Conservation (phyloP, 1,284 basidiomycete genomes). For the Microbotryum violaceum region DNA sequence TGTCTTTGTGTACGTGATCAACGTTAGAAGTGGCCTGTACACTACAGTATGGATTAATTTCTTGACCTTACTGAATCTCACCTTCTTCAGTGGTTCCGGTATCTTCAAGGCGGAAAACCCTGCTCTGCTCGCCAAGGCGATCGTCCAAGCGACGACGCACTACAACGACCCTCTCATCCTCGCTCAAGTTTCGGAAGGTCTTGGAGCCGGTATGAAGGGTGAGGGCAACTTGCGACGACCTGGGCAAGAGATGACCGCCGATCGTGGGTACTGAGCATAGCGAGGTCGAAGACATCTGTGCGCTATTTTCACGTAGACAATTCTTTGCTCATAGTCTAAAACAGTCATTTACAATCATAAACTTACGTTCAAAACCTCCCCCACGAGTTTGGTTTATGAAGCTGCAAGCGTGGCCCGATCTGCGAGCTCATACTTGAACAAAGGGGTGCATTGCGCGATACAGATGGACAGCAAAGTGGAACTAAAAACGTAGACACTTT, state of each 20-base stretch:
- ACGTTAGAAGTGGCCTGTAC: background rate
- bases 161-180: constrained; percentile 84
- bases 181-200: constrained; percentile 51
- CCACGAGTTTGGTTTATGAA: too few relatives aligned
- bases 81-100: constrained; percentile 75
- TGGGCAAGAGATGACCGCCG: constrained; percentile 27
- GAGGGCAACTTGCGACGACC: constrained; percentile 23
- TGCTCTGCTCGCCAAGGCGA: constrained; percentile 87
- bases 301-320: too few relatives aligned
- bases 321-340: too few relatives aligned
- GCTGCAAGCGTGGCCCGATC: too few relatives aligned
- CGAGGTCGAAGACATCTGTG: background rate
- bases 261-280: constrained; percentile 18
- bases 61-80: too few relatives aligned
- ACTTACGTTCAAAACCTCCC: too few relatives aligned
- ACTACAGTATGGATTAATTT: too few relatives aligned
- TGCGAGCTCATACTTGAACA: too few relatives aligned
- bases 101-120: constrained; percentile 93
- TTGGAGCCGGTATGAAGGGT: constrained; percentile 36
- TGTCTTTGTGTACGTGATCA: constrained; percentile 54
- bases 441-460: too few relatives aligned
- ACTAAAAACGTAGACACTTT: too few relatives aligned
- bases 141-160: constrained; percentile 96
- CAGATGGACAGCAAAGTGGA: too few relatives aligned
- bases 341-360: too few relatives aligned